Conservation (phyloP, 2,329 filamentous ascomycete species). For the Aspergillus sp. region DNA sequence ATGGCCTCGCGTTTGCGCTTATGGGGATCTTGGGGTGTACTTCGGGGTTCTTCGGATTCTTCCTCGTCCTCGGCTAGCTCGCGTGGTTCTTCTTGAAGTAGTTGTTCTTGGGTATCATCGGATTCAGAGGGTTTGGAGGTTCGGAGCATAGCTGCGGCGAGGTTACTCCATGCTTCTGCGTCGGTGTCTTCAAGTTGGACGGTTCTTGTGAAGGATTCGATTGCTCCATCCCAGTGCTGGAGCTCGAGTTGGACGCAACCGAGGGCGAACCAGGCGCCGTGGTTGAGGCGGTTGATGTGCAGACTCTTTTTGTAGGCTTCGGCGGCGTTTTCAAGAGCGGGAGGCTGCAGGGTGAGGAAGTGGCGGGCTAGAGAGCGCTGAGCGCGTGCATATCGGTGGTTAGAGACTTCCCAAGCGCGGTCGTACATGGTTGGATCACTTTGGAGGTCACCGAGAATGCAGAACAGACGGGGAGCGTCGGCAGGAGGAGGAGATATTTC, state of each 20-base stretch:
- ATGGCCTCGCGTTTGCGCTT: constrained; percentile 72
- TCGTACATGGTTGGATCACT: constrained; percentile 72
- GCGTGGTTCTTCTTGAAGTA: constrained; percentile 18
- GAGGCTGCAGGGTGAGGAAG: constrained; percentile 62
- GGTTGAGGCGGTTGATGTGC: constrained; percentile 74
- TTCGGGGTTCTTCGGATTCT: constrained; percentile 22
- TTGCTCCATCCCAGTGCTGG: constrained; percentile 72
- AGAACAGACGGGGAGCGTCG: constrained; percentile 85
- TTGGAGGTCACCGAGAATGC: constrained; percentile 89
- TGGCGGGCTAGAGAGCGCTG: constrained; percentile 83
- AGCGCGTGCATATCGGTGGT: constrained; percentile 76
- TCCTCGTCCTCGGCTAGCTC: constrained; percentile 24
- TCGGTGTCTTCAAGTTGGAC: constrained; percentile 86
- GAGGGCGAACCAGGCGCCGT: constrained; percentile 83
- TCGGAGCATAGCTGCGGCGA: constrained; percentile 77
- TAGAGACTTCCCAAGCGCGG: constrained; percentile 84
- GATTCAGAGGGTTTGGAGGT: constrained; percentile 33
- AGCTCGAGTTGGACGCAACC: constrained; percentile 85
- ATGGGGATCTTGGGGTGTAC: constrained; percentile 50
- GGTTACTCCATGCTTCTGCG: constrained; percentile 91
- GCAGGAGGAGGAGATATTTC: constrained; percentile 70
- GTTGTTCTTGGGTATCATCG: constrained; percentile 2
- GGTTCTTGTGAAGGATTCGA: constrained; percentile 77
- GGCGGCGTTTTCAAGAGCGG: constrained; percentile 66
- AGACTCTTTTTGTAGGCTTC: constrained; percentile 78